These are phyloP conservation scores for Aphanomyces euteiches DNA, from an alignment of 352 stramenopile species.

Conservation along the genomic window DNA sequence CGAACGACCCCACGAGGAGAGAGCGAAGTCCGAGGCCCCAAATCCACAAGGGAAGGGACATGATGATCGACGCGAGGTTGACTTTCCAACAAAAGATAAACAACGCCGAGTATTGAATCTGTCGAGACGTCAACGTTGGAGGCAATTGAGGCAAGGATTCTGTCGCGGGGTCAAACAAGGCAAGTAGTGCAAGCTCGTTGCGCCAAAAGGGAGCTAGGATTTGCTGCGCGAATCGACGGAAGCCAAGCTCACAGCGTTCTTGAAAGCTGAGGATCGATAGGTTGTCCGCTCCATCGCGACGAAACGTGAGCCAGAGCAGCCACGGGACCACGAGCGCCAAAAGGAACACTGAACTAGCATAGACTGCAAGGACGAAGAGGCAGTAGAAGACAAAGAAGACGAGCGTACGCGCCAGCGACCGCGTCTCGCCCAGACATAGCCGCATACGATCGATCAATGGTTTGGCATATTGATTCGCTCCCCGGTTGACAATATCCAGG, in stretches of 20 bases:
- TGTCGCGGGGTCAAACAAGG: not conserved
- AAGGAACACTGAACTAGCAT: not conserved
- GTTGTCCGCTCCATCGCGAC: no score
- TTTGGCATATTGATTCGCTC: no score
- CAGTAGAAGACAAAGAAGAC: constrained; percentile 18
- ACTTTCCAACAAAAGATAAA: constrained; percentile 12
- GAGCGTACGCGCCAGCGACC: not conserved
- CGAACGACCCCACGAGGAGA: not conserved
- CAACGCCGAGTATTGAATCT: not conserved
- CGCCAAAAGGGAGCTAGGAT: constrained; percentile 3
- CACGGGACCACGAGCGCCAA: not conserved
- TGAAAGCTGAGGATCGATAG: not conserved
- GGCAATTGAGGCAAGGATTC: not conserved
- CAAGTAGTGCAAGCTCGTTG: constrained; percentile 5
- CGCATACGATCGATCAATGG: not conserved
- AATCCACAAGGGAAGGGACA: not conserved
- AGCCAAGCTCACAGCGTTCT: not conserved
- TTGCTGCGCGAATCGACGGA: not conserved
- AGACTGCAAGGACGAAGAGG: not conserved
- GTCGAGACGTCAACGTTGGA: not conserved
- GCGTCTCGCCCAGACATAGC: not conserved
- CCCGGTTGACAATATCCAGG: no score
- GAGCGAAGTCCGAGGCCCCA: constrained; percentile 3
- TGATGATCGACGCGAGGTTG: not conserved
- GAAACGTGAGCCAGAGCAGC: not conserved